Percentiles rank a stretch among this genome's conserved stretches.
phyloP scores from a whole-genome alignment of 176 grass and related monocot species.

The Canna indica region DNA sequence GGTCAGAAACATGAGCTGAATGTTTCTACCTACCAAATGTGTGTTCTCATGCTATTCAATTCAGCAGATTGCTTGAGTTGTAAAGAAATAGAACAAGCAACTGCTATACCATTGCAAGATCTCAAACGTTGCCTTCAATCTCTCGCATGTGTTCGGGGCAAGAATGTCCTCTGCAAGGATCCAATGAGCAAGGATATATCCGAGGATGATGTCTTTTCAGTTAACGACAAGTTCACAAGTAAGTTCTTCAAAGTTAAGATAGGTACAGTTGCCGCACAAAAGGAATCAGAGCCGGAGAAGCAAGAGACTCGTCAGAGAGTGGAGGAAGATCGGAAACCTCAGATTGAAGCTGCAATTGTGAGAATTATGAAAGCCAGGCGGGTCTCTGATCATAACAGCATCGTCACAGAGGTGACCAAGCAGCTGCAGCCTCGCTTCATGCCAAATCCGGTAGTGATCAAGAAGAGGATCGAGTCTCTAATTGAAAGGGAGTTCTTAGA shows the following conservation, averaged over 20 bases:
- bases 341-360: conserved; percentile 91
- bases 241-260: conserved; percentile 98
- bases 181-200: conserved; percentile 98
- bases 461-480: conserved; percentile 87
- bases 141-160: conserved; percentile 93
- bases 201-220: conserved; percentile 75
- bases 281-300: conserved; percentile 93
- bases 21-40: conserved; percentile 97
- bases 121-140: conserved; percentile 92
- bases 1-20: conserved; percentile 90
- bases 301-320: conserved; percentile 88
- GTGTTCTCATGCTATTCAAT: conserved; percentile 94
- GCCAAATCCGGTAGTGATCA: conserved; percentile 88
- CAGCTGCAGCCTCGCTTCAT: conserved; percentile 81
- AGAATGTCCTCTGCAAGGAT: conserved; percentile 88
- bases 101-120: conserved; percentile 67
- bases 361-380: conserved; percentile 90
- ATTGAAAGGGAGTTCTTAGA: conserved; percentile 94
- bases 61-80: conserved; percentile 45
- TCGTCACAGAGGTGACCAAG: conserved; percentile 77
- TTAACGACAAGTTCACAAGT: conserved; percentile 92
- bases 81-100: conserved; percentile 76
- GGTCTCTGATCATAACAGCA: conserved; percentile 85
- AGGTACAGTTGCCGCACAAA: conserved; percentile 79
- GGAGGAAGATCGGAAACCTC: conserved; percentile 92